These are phyloP conservation scores for Zangia roseola DNA, from an alignment of 768 basidiomycete species.

Conservation along the genomic window DNA sequence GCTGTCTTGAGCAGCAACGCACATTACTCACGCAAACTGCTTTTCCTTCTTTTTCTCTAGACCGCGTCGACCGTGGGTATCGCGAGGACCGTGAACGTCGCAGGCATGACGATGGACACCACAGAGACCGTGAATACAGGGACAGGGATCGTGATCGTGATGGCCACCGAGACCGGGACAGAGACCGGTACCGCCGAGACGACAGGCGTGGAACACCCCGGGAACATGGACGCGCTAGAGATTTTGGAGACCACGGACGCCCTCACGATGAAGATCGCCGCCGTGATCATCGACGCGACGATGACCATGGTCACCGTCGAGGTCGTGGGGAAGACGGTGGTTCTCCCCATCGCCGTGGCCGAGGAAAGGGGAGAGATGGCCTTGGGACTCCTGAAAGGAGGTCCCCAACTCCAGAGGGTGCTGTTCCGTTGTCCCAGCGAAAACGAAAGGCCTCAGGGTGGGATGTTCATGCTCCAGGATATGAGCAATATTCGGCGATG, in stretches of 20 bases:
- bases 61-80: conserved; percentile 51
- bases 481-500: conserved; percentile 91
- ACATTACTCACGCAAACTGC: conserved; percentile 52
- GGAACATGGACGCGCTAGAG: conserved; percentile 46
- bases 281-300: conserved; percentile 45
- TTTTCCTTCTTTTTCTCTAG: conserved; percentile 49
- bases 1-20: conserved; percentile 41
- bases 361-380: conserved; percentile 46
- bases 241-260: conserved; percentile 46
- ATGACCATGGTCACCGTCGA: conserved; percentile 33
- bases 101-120: conserved; percentile 57
- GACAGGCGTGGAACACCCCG: conserved; percentile 50
- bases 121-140: conserved; percentile 51
- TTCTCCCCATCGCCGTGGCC: conserved; percentile 38
- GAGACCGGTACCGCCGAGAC: conserved; percentile 42
- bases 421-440: conserved; percentile 77
- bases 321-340: conserved; percentile 42
- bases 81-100: conserved; percentile 65
- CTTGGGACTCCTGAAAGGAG: conserved; percentile 73
- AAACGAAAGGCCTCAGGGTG: conserved; percentile 90
- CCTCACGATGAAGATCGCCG: conserved; percentile 52
- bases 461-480: conserved; percentile 95
- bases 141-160: conserved; percentile 45
- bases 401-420: conserved; percentile 88
- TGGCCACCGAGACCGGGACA: conserved; percentile 29